Conservation (phyloP, 2,329 filamentous ascomycete species). For the Tolypocladium tundrense region DNA sequence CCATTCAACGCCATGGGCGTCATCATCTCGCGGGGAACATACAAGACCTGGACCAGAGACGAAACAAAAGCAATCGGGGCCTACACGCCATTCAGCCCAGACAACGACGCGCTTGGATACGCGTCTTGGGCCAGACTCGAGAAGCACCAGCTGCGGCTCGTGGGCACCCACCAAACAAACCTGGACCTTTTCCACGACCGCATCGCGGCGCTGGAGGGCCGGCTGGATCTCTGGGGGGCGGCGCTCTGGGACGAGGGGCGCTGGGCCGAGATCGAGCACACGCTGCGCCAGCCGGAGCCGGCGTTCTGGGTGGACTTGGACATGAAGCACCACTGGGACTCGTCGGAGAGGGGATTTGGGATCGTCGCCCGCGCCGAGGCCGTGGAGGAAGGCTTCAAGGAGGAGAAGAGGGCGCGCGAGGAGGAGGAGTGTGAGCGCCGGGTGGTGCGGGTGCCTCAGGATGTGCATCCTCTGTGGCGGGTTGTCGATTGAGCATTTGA, state of each 20-base stretch:
- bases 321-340: slow-evolving; percentile 1
- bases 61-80: not conserved
- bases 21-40: slow-evolving; percentile 4
- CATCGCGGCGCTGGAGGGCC: slow-evolving; percentile 1
- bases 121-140: slow-evolving; percentile 4
- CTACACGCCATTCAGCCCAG: slow-evolving; percentile 4
- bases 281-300: not conserved
- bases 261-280: slow-evolving; percentile 3
- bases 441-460: too few relatives aligned
- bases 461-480: too few relatives aligned
- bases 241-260: slow-evolving; percentile 6
- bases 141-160: not conserved
- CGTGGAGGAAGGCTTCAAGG: too few relatives aligned
- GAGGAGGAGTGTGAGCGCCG: too few relatives aligned
- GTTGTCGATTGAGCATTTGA: too few relatives aligned
- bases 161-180: not conserved
- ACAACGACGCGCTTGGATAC: not conserved
- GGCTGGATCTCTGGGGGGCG: slow-evolving; percentile 5
- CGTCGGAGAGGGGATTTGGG: slow-evolving; percentile 1
- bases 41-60: slow-evolving; percentile 4
- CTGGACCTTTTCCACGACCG: slow-evolving; percentile 1
- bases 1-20: slow-evolving; percentile 3
- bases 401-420: too few relatives aligned
- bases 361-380: not conserved
- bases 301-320: not conserved